A percentile compares a stretch with the other conserved stretches of the same genome.
Evolutionary conservation across 371 early-diverging fungal genomes (phyloP).

Genomic region (Gilbertella persicaria): DNA sequence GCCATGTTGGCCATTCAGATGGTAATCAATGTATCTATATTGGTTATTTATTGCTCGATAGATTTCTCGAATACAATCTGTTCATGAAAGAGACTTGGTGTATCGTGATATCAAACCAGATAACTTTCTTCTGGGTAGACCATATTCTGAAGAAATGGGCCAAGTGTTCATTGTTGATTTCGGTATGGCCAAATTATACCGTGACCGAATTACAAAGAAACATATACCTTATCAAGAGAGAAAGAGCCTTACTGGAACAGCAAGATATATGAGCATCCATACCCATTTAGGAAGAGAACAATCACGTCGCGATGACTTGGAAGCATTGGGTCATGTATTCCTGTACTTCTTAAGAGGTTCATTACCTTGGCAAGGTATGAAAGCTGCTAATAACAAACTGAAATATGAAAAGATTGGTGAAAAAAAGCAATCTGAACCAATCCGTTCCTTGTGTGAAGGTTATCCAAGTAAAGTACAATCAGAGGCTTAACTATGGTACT

Average conservation of each 20-base stretch:
- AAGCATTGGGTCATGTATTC: constrained; percentile 91
- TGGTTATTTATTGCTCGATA: constrained; percentile 14
- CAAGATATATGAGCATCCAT: constrained; percentile 91
- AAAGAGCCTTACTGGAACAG: constrained; percentile 88
- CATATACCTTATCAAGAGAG: constrained; percentile 84
- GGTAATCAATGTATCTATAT: constrained; percentile 43
- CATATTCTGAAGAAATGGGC: constrained; percentile 46
- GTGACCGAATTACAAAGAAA: constrained; percentile 75
- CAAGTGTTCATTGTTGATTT: constrained; percentile 79
- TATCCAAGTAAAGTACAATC: constrained; percentile 53
- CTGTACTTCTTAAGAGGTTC: constrained; percentile 89
- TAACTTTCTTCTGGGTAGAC: constrained; percentile 90
- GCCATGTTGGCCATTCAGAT: constrained; percentile 94
- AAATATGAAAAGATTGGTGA: constrained; percentile 94
- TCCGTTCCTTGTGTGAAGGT: constrained; percentile 74
- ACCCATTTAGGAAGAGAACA: constrained; percentile 92
- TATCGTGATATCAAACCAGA: constrained; percentile 99
- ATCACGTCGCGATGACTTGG: constrained; percentile 92
- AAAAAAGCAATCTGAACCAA: constrained; percentile 74
- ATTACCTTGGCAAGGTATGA: constrained; percentile 95
- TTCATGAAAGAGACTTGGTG: constrained; percentile 92
- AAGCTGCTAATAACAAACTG: constrained; percentile 86
- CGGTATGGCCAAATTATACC: constrained; percentile 91
- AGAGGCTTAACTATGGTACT: background rate
- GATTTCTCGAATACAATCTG: constrained; percentile 84